A percentile compares a stretch with the other conserved stretches of the same genome.
These are phyloP conservation scores for Sapria himalayana DNA, from an alignment of 345 rosid species.

Conservation along the genomic window DNA sequence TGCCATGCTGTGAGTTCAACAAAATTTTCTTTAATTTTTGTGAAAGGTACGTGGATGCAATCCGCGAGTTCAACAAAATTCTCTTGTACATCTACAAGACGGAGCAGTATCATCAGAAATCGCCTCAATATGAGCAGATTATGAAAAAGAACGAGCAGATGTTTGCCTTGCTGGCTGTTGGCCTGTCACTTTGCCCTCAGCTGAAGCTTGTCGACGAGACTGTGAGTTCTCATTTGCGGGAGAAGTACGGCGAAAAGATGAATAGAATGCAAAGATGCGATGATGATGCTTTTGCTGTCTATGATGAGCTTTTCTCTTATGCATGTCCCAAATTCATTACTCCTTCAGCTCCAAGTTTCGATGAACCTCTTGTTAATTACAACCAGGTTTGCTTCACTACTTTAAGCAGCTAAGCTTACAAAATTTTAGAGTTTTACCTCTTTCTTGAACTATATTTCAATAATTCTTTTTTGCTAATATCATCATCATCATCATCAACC, in stretches of 20 bases:
- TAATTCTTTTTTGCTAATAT: too few species aligned
- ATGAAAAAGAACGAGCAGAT: slow-evolving; percentile 97
- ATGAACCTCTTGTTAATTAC: slow-evolving; percentile 85
- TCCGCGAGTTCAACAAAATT: slow-evolving; percentile 86
- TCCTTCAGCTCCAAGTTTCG: slow-evolving; percentile 82
- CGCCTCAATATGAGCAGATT: slow-evolving; percentile 84
- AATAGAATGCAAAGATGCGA: slow-evolving; percentile 77
- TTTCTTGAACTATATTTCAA: too few species aligned
- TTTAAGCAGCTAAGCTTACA: too few species aligned
- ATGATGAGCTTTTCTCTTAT: slow-evolving; percentile 93
- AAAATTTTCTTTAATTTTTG: slow-evolving; percentile 1
- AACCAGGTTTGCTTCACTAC: slow-evolving; percentile 73
- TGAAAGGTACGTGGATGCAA: slow-evolving; percentile 75
- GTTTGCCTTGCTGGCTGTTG: slow-evolving; percentile 80
- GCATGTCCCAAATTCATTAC: slow-evolving; percentile 98
- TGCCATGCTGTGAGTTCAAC: slow-evolving; percentile 4
- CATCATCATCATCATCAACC: too few species aligned
- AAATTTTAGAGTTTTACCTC: too few species aligned
- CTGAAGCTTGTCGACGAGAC: slow-evolving; percentile 79
- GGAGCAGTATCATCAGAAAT: slow-evolving; percentile 80
- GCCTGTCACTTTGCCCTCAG: slow-evolving; percentile 86
- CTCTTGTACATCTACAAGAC: slow-evolving; percentile 84
- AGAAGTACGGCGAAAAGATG: slow-evolving; percentile 99
- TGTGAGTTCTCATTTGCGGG: slow-evolving; percentile 64
- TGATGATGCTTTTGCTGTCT: slow-evolving; percentile 62